A percentile compares a stretch with the other conserved stretches of the same genome.
phyloP scores from a whole-genome alignment of 2,329 filamentous ascomycete species.

The Ascochyta lentis region DNA sequence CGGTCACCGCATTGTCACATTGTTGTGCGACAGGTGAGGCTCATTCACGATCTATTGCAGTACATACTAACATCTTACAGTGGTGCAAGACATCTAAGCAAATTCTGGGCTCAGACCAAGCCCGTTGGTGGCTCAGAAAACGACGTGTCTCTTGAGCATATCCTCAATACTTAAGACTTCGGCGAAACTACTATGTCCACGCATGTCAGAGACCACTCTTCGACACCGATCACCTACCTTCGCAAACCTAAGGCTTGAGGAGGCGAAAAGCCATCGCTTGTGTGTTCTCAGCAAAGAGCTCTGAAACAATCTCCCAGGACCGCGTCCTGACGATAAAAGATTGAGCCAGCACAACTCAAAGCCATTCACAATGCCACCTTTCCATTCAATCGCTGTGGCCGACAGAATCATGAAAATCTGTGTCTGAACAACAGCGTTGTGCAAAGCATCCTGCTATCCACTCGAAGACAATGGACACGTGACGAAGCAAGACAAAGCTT shows the following conservation, averaged over 20 bases:
- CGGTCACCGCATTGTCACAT: constrained; percentile 72
- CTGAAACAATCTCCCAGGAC: constrained; percentile 11
- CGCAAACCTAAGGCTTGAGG: background rate
- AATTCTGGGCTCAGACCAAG: constrained; percentile 80
- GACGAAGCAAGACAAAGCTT: constrained; percentile 32
- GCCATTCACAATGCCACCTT: constrained; percentile 15
- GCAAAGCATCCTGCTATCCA: constrained; percentile 9
- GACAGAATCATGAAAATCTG: background rate
- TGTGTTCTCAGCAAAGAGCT: constrained; percentile 1
- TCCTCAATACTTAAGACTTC: constrained; percentile 51
- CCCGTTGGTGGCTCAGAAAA: constrained; percentile 62
- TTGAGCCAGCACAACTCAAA: constrained; percentile 14
- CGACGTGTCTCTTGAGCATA: constrained; percentile 63
- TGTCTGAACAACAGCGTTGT: constrained; percentile 21
- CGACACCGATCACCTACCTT: background rate
- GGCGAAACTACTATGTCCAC: background rate
- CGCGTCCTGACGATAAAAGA: constrained; percentile 18
- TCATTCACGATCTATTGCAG: background rate
- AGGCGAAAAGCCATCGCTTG: background rate
- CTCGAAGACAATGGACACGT: constrained; percentile 28
- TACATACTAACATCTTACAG: constrained; percentile 30
- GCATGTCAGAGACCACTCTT: background rate
- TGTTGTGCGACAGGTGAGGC: constrained; percentile 72
- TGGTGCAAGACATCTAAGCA: constrained; percentile 80
- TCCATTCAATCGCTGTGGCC: background rate